These are phyloP conservation scores for Penicillium brevicompactum DNA, from an alignment of 2,329 filamentous ascomycete genomes.

Conservation along the genomic window DNA sequence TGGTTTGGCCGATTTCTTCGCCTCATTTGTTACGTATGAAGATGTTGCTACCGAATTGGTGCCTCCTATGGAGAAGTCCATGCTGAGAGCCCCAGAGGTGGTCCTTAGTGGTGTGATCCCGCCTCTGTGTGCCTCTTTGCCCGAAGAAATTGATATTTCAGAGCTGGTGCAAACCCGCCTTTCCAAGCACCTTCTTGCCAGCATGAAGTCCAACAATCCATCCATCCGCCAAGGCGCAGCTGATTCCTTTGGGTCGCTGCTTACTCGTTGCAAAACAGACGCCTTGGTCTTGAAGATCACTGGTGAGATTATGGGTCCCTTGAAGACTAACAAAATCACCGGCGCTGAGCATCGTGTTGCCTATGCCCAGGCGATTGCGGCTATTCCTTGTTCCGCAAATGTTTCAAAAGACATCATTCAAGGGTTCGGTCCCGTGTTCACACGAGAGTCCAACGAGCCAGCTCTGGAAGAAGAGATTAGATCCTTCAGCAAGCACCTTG, in stretches of 20 bases:
- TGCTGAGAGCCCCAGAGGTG: constrained; percentile 87
- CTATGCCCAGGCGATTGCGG: constrained; percentile 77
- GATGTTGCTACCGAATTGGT: constrained; percentile 77
- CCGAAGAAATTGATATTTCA: constrained; percentile 74
- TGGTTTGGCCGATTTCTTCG: constrained; percentile 81
- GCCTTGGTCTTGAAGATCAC: constrained; percentile 66
- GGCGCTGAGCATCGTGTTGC: constrained; percentile 81
- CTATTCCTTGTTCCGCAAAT: constrained; percentile 61
- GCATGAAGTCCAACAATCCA: constrained; percentile 85
- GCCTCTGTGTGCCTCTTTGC: constrained; percentile 70
- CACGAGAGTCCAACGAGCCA: constrained; percentile 86
- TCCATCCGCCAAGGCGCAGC: constrained; percentile 75
- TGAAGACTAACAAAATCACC: constrained; percentile 82
- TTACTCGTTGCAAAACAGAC: constrained; percentile 62
- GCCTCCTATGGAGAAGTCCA: constrained; percentile 81
- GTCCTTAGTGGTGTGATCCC: constrained; percentile 78
- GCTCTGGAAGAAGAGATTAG: constrained; percentile 76
- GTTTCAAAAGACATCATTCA: constrained; percentile 68
- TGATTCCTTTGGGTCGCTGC: constrained; percentile 71
- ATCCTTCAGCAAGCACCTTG: constrained; percentile 67
- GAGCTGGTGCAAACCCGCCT: constrained; percentile 70
- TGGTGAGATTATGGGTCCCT: constrained; percentile 74
- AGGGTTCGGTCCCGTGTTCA: constrained; percentile 67
- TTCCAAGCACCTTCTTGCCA: constrained; percentile 84
- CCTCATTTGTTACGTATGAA: constrained; percentile 69